These are phyloP conservation scores for Artemisia annua DNA, from an alignment of 129 eudicot genomes.

Conservation along the genomic window DNA sequence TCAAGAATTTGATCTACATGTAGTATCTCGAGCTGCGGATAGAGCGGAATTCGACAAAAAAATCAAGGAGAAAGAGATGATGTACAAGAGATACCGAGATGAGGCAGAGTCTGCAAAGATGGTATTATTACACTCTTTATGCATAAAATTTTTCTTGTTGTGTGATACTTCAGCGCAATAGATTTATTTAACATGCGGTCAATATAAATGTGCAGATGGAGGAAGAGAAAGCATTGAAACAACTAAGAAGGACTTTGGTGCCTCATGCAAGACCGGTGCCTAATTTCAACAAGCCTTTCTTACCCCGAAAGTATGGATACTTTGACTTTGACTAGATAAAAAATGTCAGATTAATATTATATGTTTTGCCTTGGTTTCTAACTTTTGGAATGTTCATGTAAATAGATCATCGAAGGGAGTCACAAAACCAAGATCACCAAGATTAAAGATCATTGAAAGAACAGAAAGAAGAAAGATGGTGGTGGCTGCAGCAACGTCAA, in stretches of 20 bases:
- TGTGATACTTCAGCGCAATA: not conserved
- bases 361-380: not conserved
- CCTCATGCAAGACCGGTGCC: conserved; percentile 98
- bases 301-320: conserved; percentile 65
- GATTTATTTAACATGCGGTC: not conserved
- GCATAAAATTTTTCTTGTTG: not conserved
- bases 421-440: conserved; percentile 86
- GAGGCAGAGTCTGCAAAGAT: conserved; percentile 81
- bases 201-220: conserved; percentile 56
- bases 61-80: conserved; percentile 84
- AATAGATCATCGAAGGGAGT: conserved; percentile 62
- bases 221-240: conserved; percentile 94
- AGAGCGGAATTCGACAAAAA: conserved; percentile 89
- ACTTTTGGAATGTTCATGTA: not conserved
- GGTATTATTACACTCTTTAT: conserved; percentile 38
- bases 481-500: conserved; percentile 44
- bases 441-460: conserved; percentile 64
- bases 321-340: not conserved
- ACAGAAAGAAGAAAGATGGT: conserved; percentile 57
- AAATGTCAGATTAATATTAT: not conserved
- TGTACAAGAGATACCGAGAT: conserved; percentile 88
- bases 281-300: conserved; percentile 67
- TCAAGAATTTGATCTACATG: conserved; percentile 75
- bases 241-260: conserved; percentile 81
- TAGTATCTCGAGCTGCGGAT: conserved; percentile 77